phyloP scores from a whole-genome alignment of 495 filamentous ascomycete genomes.

The Podospora pseudocomata region DNA sequence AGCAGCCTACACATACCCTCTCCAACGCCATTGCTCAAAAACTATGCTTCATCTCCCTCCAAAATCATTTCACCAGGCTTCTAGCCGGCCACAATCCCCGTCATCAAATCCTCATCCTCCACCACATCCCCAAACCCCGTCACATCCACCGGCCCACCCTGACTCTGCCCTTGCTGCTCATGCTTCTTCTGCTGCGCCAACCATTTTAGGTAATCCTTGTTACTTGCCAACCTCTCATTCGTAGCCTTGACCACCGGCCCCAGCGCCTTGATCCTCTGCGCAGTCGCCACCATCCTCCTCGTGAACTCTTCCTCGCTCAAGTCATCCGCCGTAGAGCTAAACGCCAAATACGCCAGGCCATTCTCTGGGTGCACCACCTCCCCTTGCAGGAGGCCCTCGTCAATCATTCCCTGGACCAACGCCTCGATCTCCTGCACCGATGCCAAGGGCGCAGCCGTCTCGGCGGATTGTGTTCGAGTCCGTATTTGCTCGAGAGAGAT shows the following conservation, averaged over 20 bases:
- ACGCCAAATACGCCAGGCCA: slow-evolving; percentile 38
- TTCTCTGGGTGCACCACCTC: slow-evolving; percentile 46
- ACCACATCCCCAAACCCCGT: slow-evolving; percentile 38
- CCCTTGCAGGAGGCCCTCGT: slow-evolving; percentile 52
- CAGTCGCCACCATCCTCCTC: slow-evolving; percentile 39
- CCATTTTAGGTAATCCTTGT: slow-evolving; percentile 56
- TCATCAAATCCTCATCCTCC: slow-evolving; percentile 68
- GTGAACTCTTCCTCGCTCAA: slow-evolving; percentile 47
- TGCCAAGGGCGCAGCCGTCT: slow-evolving; percentile 50
- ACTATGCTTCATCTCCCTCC: background rate
- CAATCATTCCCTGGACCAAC: slow-evolving; percentile 55
- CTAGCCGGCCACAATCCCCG: slow-evolving; percentile 16
- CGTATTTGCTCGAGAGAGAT: slow-evolving; percentile 52
- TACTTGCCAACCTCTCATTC: slow-evolving; percentile 54
- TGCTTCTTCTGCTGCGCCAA: slow-evolving; percentile 46
- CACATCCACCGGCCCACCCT: slow-evolving; percentile 3
- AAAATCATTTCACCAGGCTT: background rate
- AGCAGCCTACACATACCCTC: background rate
- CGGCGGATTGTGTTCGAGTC: slow-evolving; percentile 44
- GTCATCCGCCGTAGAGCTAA: slow-evolving; percentile 33
- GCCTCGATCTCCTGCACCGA: slow-evolving; percentile 42
- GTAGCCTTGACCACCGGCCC: slow-evolving; percentile 43
- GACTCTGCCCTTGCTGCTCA: slow-evolving; percentile 27
- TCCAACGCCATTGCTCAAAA: background rate
- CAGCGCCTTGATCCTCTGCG: slow-evolving; percentile 43